Base-by-base conservation (phyloP, 192 early-diverging fungal species). In the Backusella tarrabulga region DNA sequence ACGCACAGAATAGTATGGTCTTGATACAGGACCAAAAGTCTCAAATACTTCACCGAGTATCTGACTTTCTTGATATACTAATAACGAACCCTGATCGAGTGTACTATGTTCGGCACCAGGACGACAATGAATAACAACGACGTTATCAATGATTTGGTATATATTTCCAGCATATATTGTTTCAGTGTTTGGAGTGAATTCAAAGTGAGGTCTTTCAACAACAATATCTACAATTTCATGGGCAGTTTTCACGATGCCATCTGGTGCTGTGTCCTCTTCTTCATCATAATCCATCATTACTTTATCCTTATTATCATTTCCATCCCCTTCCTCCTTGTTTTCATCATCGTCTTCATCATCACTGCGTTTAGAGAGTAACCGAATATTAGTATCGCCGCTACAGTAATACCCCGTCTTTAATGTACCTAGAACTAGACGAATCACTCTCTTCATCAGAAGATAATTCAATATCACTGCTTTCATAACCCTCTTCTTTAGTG, bases 21-120 rank as follows among this genome's bases (percentile, higher is more conserved):
- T 83, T 1, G 85, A 76, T 1, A 99, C 92, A 9, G 95, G 96
- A 6, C 98, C 98, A 88, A 99, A 96, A 0, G 95, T 95, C 69
- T 99, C 98, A 85, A 91, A 97, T 71, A 91, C 90, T 73, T 86
- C 85, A 41, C 94, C 94, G 9, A 95, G 67, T 6, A 94, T 79
- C 11, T 82, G 79, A 34, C 90, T 82, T 26, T 94, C 87, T 14
- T 79, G 81, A n/a, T 88, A 86, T 0, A 90, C 86, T 9, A 98
- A 81, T 4, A 97, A 63, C 12, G 88, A 92, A 19, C 93, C 97
- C 0, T 83, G 75, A 77, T 98, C 96, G 34, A 99, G 83, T 3
- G 95, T 90, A 56, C 75, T 83, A 54, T 76, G 50, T 56, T 87
- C 87, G 23, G 78, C 90, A 52, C 81, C 81, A 7, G 74, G 68